Evolutionary conservation across 768 basidiomycete species (phyloP), one percentile per base, ranked within the genome.

Genomic region (Tephrocybe sp.): DNA sequence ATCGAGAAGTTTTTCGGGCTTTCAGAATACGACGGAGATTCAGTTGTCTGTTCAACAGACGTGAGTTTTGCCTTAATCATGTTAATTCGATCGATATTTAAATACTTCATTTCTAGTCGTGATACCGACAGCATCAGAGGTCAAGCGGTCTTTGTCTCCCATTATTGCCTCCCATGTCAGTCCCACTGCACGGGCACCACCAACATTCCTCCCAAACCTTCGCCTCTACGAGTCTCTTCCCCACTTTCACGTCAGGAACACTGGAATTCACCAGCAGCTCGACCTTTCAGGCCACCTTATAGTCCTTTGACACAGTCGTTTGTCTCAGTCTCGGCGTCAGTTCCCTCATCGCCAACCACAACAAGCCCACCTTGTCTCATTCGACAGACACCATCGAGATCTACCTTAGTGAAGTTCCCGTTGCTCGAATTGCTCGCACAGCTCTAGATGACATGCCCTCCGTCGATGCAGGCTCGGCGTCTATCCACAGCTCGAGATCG

Each of bases 401-500:
- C 69, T 8, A 66, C 56, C 32, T 58, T 7, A 54, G 31, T n/a
- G 59, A 60, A 2, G 17, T 38, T 2, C 23, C 48, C 0, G n/a
- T 46, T 22, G 35, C 39, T 47, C 57, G 38, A 12, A 51, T 19
- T 36, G 56, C 42, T 41, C 58, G 42, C 8, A 32, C 44, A 20
- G 53, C 51, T 33, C 2, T 44, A 11, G 46, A 40, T 20, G 47
- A 42, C 30, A n/a, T n/a, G n/a, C 51, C 60, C 43, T 57, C 58
- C 32, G 43, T 51, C 17, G 63, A 68, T 49, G 54, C 54, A 6
- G 60, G 64, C 44, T 42, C 62, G 5, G 22, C 56, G 2, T 72
- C 72, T 1, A 42, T 70, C 16, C 64, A 62, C 30, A 75, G 68
- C 47, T 68, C 70, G 1, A 68, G 66, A 12, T 68, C 68, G 7